Evolutionary conservation across 768 basidiomycete species (phyloP).

Genomic region (Epithele typhae): DNA sequence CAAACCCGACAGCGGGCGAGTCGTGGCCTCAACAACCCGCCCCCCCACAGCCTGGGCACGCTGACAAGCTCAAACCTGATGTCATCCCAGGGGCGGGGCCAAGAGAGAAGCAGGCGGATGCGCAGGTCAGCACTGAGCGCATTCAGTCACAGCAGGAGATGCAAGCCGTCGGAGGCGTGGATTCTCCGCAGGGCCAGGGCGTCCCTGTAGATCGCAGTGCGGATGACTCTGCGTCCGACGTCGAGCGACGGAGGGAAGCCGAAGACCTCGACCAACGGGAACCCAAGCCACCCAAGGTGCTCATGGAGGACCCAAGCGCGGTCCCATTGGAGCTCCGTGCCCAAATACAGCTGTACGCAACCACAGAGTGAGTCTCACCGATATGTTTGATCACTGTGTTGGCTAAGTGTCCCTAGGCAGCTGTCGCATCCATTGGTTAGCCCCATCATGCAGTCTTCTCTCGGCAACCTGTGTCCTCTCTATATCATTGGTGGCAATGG

Average conservation of each 20-base stretch:
- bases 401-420: slow-evolving; percentile 33
- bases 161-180: no score
- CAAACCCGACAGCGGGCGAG: slow-evolving; percentile 29
- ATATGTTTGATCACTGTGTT: not conserved
- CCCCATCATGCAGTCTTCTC: slow-evolving; percentile 64
- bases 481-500: slow-evolving; percentile 70
- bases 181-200: no score
- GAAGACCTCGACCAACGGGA: slow-evolving; percentile 36
- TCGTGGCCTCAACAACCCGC: slow-evolving; percentile 35
- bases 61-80: slow-evolving; percentile 41
- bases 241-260: not conserved
- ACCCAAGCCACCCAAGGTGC: slow-evolving; percentile 52
- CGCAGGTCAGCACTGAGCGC: slow-evolving; percentile 12
- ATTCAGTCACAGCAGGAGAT: slow-evolving; percentile 16
- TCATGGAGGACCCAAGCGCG: slow-evolving; percentile 43
- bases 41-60: slow-evolving; percentile 46
- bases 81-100: slow-evolving; percentile 18
- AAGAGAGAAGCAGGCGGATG: no score
- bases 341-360: slow-evolving; percentile 77
- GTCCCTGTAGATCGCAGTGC: no score
- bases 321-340: slow-evolving; percentile 46
- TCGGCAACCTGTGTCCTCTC: slow-evolving; percentile 73
- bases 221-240: not conserved
- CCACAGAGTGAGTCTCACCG: slow-evolving; percentile 50
- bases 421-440: slow-evolving; percentile 69